Evolutionary conservation across 495 filamentous ascomycete genomes (phyloP).

Genomic region (Penicillium mononematosum): DNA sequence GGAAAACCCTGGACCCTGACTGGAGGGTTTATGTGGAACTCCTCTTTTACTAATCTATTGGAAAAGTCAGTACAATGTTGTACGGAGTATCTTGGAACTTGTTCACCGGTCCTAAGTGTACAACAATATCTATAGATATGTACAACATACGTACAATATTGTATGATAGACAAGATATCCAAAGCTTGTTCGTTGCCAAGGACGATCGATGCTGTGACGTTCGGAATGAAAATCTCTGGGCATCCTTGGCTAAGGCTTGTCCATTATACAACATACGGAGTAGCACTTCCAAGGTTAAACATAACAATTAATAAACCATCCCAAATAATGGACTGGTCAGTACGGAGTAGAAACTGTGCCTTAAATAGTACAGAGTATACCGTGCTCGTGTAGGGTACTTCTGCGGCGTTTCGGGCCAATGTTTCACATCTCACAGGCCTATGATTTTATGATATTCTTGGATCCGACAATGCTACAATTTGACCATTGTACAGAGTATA

Average conservation of each 20-base stretch:
- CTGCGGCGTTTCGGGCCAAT: neutral
- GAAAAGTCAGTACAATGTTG: too few relatives aligned
- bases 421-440: too few relatives aligned
- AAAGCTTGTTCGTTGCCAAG: constrained; percentile 6
- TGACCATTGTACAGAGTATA: too few relatives aligned
- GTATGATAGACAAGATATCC: neutral
- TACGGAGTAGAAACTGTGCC: too few relatives aligned
- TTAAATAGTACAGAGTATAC: too few relatives aligned
- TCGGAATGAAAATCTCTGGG: neutral
- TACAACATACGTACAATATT: too few relatives aligned
- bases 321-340: neutral
- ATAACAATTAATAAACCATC: neutral
- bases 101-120: neutral
- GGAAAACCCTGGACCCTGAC: constrained; percentile 6
- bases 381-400: neutral
- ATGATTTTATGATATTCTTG: too few relatives aligned
- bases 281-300: neutral
- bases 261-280: neutral
- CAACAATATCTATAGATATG: too few relatives aligned
- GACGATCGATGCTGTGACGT: neutral
- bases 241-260: constrained; percentile 3
- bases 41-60: neutral
- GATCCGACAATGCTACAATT: too few relatives aligned
- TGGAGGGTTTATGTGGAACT: neutral
- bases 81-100: neutral